phyloP scores from a whole-genome alignment of 768 basidiomycete species.

The Dendrothele bispora region DNA sequence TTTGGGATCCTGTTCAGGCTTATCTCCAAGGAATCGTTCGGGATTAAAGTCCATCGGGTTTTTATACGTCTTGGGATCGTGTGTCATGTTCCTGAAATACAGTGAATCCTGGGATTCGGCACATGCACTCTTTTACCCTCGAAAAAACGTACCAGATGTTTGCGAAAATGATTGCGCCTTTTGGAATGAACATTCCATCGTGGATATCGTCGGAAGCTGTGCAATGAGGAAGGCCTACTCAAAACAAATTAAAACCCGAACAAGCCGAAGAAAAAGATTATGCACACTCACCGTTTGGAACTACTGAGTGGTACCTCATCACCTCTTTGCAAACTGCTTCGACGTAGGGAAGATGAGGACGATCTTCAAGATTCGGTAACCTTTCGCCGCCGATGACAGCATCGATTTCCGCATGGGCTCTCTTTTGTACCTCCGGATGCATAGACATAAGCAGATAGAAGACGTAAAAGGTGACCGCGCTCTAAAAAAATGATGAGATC shows the following conservation, averaged over 20 bases:
- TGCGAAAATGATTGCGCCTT: conserved; percentile 25
- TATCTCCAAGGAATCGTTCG: conserved; percentile 12
- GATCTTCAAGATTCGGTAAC: conserved; percentile 16
- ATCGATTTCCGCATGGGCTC: conserved; percentile 19
- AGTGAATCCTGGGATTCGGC: background rate
- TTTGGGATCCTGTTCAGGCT: conserved; percentile 10
- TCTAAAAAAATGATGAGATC: conserved; percentile 5
- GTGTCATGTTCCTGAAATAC: conserved; percentile 15
- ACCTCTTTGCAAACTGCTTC: conserved; percentile 17
- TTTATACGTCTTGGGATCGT: conserved; percentile 11
- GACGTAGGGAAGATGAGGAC: conserved; percentile 14
- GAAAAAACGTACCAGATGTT: conserved; percentile 16
- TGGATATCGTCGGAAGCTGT: conserved; percentile 31
- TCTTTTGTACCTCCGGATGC: conserved; percentile 16
- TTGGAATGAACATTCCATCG: conserved; percentile 37
- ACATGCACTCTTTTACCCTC: conserved; percentile 14
- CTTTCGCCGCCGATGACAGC: conserved; percentile 18
- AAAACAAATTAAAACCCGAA: background rate
- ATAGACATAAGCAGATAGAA: conserved; percentile 16
- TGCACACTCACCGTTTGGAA: conserved; percentile 10
- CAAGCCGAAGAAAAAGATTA: background rate
- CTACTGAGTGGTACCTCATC: conserved; percentile 13
- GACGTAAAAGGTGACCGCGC: conserved; percentile 11
- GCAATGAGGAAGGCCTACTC: conserved; percentile 12
- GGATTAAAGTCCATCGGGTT: conserved; percentile 17